A percentile compares a stretch with the other conserved stretches of the same genome.
Conservation (phyloP, 305 asterid genomes). For the Fraxinus xanthoxyloides region DNA sequence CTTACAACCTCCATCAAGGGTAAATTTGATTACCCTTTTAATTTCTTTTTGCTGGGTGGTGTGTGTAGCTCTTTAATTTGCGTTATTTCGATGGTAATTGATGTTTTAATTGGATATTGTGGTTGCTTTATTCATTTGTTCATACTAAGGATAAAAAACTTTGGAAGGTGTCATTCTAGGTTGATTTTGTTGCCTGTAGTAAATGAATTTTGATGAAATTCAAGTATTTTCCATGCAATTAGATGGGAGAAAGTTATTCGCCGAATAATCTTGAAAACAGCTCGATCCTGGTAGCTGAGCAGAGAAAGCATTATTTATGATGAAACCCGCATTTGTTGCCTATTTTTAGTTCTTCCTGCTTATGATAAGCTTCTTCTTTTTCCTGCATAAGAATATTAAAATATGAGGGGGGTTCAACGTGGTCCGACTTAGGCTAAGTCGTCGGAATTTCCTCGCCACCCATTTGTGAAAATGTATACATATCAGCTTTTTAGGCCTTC, state of each 20-base stretch:
- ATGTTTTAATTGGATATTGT: neutral
- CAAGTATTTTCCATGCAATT: neutral
- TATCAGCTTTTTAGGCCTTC: neutral
- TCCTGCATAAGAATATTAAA: neutral
- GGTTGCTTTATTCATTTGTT: neutral
- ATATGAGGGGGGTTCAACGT: neutral
- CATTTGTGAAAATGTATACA: neutral
- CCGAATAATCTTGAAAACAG: neutral
- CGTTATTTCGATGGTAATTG: neutral
- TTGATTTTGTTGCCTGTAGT: neutral
- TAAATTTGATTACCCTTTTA: slow-evolving; percentile 6
- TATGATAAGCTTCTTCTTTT: neutral
- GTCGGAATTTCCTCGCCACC: neutral
- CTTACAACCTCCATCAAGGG: slow-evolving; percentile 45
- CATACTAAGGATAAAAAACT: neutral
- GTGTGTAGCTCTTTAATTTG: neutral
- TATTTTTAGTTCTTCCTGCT: neutral
- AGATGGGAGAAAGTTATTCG: neutral
- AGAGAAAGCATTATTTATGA: neutral
- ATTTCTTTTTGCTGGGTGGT: neutral
- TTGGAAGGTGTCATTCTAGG: neutral
- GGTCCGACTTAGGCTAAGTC: neutral
- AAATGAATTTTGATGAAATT: neutral
- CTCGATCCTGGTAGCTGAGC: neutral
- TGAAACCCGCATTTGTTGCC: neutral